Percentiles rank a stretch among this genome's conserved stretches.
These are phyloP conservation scores for Brassica cretica DNA, from an alignment of 345 rosid species.

Conservation along the genomic window DNA sequence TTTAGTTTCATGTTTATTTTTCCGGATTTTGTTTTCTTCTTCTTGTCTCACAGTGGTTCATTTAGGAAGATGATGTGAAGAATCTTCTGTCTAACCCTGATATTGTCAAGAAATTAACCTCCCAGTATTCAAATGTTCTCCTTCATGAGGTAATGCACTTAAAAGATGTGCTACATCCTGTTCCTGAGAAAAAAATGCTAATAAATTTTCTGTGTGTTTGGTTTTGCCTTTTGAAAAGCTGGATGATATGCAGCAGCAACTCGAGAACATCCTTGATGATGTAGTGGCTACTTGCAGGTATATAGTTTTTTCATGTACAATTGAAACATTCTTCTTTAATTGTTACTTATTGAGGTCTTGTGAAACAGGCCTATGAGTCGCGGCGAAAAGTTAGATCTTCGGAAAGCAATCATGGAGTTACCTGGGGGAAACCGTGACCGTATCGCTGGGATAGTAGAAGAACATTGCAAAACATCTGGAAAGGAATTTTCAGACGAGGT, in stretches of 20 bases:
- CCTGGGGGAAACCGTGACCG: slow-evolving; percentile 15
- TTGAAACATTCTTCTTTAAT: not conserved
- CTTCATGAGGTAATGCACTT: slow-evolving; percentile 17
- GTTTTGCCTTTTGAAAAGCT: slow-evolving; percentile 10
- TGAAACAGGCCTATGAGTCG: slow-evolving; percentile 30
- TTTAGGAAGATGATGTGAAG: slow-evolving; percentile 23
- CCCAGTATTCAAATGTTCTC: slow-evolving; percentile 8
- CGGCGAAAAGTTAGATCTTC: slow-evolving; percentile 21
- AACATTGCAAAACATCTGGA: not conserved
- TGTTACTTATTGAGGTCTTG: not conserved
- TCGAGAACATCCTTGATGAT: slow-evolving; percentile 24
- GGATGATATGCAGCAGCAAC: slow-evolving; percentile 33
- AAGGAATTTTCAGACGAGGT: slow-evolving; percentile 12
- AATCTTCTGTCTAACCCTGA: slow-evolving; percentile 24
- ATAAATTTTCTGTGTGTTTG: not conserved
- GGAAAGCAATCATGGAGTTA: slow-evolving; percentile 31
- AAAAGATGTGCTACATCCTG: not conserved
- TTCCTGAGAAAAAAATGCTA: not conserved
- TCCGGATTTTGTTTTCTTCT: not conserved
- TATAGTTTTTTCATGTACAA: not conserved
- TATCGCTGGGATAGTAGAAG: not conserved
- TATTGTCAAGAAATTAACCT: slow-evolving; percentile 26
- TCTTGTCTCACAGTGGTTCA: not conserved
- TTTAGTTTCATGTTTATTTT: not conserved
- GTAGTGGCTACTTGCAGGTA: slow-evolving; percentile 34